Base-by-base conservation (phyloP, 2,329 filamentous ascomycete species). In the Lecanosticta acicola region DNA sequence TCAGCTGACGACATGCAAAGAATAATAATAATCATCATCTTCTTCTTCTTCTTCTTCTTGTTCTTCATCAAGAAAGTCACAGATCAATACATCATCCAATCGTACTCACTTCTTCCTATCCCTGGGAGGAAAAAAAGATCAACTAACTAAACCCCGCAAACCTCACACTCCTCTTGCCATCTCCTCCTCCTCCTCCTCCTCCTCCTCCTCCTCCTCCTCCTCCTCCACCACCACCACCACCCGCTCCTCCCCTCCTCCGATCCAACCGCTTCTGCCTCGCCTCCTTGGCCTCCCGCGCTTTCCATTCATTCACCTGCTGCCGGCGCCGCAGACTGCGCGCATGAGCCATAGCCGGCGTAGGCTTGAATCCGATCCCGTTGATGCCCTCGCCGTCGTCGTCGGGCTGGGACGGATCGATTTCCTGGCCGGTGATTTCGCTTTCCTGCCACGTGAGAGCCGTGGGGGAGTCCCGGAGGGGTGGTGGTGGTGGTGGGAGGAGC, bases 351-450 rank as follows among this genome's bases (percentile, higher is more conserved):
- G 77, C 75, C 13, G 79, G 71, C 1, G 79, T 82, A 3, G 80
- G 79, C 48, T 72, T 73, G 62, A 82, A 83, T 0, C 80, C 80
- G 45, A 83, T 72, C 1, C 80, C 80, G 55, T 83, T 82, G 51
- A 83, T 74, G 3, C 80, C 80, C 44, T 78, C 77, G 2, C 79
- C 79, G 59, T 83, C 80, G 57, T 82, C 79, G 32, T 73, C 74
- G 43, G 80, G 76, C 3, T 66, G 70, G 5, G 39, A 38, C 2
- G 72, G 71, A 41, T 76, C 70, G 16, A 66, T 67, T 24, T 71
- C 60, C 55, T 81, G 76, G 11, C 79, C 79, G 3, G 79, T 83
- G 57, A 83, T 82, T 58, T 83, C 80, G 32, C 71, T 70, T 52
- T 79, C 76, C 56, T 75, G 74, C 80, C 80, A 83, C 46, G 71